Conservation (phyloP, 495 filamentous ascomycete species). For the Baudoinia panamericana region DNA sequence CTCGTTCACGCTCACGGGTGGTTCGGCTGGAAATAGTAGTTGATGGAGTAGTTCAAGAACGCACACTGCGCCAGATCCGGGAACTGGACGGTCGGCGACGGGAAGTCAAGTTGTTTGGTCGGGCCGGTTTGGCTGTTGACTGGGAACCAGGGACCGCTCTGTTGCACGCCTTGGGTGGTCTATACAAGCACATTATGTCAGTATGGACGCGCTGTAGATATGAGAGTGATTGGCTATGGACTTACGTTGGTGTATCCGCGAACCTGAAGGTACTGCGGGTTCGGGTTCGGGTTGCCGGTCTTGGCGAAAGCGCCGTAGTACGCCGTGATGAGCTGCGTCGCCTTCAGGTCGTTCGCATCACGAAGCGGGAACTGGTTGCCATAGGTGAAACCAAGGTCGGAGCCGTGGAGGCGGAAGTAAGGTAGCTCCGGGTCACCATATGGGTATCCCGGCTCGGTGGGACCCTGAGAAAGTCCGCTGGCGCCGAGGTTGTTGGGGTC, state of each 20-base stretch:
- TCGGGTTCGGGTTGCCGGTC: constrained; percentile 18
- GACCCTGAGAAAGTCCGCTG: constrained; percentile 19
- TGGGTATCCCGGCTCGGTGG: constrained; percentile 25
- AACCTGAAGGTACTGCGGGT: constrained; percentile 14
- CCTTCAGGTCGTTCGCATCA: constrained; percentile 14
- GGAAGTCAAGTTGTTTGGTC: constrained; percentile 16
- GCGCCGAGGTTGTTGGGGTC: constrained; percentile 33
- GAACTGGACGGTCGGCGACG: constrained; percentile 15
- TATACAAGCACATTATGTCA: background rate
- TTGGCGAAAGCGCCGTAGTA: constrained; percentile 19
- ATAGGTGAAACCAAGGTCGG: constrained; percentile 20
- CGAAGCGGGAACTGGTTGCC: constrained; percentile 20
- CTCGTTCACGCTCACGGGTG: too few relatives aligned
- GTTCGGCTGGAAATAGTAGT: constrained; percentile 17
- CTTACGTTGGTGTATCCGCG: constrained; percentile 17
- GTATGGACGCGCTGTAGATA: background rate
- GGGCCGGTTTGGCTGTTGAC: constrained; percentile 17
- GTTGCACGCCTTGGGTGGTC: constrained; percentile 11
- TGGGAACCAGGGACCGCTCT: constrained; percentile 11
- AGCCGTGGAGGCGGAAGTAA: constrained; percentile 27
- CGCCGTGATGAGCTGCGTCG: constrained; percentile 15
- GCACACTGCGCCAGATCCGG: constrained; percentile 20
- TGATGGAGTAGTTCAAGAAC: constrained; percentile 20
- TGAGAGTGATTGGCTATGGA: constrained; percentile 1
- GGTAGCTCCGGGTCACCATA: constrained; percentile 28